phyloP scores from a whole-genome alignment of 192 early-diverging fungal species.

The Entomortierella beljakovae region DNA sequence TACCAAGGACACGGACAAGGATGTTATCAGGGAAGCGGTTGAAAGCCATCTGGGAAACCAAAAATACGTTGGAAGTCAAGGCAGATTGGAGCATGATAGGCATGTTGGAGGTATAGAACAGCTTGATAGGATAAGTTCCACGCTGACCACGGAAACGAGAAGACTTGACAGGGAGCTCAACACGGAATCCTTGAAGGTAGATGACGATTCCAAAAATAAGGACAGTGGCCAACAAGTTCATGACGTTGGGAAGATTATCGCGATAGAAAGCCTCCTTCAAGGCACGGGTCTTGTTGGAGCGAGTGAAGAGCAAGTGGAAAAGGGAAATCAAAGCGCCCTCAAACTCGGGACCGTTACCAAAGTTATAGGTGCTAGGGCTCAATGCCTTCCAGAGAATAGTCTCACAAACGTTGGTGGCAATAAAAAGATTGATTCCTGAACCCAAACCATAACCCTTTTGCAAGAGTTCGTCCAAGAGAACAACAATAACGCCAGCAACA shows the following conservation, averaged over 20 bases:
- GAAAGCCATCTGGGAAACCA: slow-evolving; percentile 99
- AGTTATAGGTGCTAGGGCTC: slow-evolving; percentile 97
- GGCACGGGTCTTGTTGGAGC: slow-evolving; percentile 96
- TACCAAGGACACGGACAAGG: slow-evolving; percentile 92
- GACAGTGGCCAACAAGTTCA: slow-evolving; percentile 92
- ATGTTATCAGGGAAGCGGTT: slow-evolving; percentile 98
- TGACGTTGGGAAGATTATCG: slow-evolving; percentile 85
- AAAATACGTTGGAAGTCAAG: slow-evolving; percentile 95
- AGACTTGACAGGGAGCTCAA: slow-evolving; percentile 99
- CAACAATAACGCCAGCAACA: slow-evolving; percentile 96
- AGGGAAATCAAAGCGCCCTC: slow-evolving; percentile 97
- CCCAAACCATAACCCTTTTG: slow-evolving; percentile 99
- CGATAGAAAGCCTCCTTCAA: slow-evolving; percentile 98
- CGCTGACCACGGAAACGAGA: slow-evolving; percentile 96
- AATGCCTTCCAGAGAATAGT: slow-evolving; percentile 99
- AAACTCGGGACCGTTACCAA: slow-evolving; percentile 97
- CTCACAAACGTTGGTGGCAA: slow-evolving; percentile 99
- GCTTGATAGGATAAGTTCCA: slow-evolving; percentile 98
- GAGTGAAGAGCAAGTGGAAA: slow-evolving; percentile 95
- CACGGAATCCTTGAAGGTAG: slow-evolving; percentile 99
- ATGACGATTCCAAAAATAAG: slow-evolving; percentile 90
- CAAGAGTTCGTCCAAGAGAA: slow-evolving; percentile 98
- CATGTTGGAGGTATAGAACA: slow-evolving; percentile 99
- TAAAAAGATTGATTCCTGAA: slow-evolving; percentile 99
- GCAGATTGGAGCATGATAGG: slow-evolving; percentile 99